Evolutionary conservation across 495 filamentous ascomycete species (phyloP), one percentile per base, ranked within the genome.

Genomic region (Xylaria acuta): DNA sequence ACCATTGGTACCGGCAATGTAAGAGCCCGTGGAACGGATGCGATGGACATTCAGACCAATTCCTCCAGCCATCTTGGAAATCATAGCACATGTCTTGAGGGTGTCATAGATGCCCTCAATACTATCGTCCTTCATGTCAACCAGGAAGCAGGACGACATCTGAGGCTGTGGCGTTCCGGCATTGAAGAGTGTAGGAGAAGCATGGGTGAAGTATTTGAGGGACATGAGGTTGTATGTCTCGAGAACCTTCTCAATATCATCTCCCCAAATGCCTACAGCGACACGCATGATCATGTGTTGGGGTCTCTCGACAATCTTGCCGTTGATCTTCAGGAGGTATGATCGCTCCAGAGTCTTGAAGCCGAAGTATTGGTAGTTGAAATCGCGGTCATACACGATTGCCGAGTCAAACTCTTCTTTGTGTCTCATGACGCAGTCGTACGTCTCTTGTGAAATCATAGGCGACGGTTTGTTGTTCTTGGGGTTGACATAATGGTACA

Each of bases 241-340:
- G 65, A 98, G 89, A 72, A 91, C 95, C 79, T 90, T 92, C 86
- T 98, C 96, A 70, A 98, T 90, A 80, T 99, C 90, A 51, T 97
- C 92, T 49, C 94, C 95, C 83, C 97, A 95, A 73, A 99, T 97
- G 66, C 97, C 96, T 60, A 99, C 95, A 72, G 96, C 90, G 51
- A 99, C 96, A 85, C 96, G 93, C 96, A 99, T 99, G 78, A 99
- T 93, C 93, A 98, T 92, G 84, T 99, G 96, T 82, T 99, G 96
- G 60, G 96, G 96, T 74, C 96, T 89, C 87, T 99, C 96, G 8
- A 94, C 95, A 77, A 98, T 92, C 82, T 96, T 95, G 74, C 94
- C 95, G 75, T 97, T 87, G 69, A 97, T 91, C 69, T 94, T 93
- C 41, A 99, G 89, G 32, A 99, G 91, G 78, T 99, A 99, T 79